A percentile compares a stretch with the other conserved stretches of the same genome.
Evolutionary conservation across 441 rosid species (phyloP).

Genomic region (Caryocar brasiliense): DNA sequence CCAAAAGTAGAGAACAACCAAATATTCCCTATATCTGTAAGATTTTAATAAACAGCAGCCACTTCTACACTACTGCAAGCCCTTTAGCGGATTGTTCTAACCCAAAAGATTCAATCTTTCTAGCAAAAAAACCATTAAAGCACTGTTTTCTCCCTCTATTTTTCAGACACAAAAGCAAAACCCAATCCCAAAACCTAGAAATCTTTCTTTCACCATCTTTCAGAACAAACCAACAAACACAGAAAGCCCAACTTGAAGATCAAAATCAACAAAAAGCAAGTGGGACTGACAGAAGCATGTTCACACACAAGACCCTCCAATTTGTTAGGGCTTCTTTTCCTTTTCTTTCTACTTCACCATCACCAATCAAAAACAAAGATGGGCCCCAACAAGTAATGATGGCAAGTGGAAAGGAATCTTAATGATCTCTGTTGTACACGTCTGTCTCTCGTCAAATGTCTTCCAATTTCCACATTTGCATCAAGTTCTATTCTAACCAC

Average conservation of each 20-base stretch:
- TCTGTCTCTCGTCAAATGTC: too few species aligned
- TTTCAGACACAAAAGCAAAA: conserved; percentile 8
- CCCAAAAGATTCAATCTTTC: not conserved
- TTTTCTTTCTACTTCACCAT: not conserved
- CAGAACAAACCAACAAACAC: conserved; percentile 6
- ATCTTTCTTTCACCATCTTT: conserved; percentile 1
- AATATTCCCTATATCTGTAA: not conserved
- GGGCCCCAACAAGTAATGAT: conserved; percentile 9
- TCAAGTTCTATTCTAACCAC: not conserved
- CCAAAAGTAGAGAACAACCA: not conserved
- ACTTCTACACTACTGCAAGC: conserved; percentile 1
- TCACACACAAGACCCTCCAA: conserved; percentile 4
- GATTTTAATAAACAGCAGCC: not conserved
- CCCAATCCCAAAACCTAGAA: conserved; percentile 12
- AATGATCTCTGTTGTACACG: not conserved
- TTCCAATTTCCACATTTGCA: not conserved
- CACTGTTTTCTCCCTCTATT: not conserved
- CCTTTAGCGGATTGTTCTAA: not conserved
- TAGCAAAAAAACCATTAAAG: not conserved
- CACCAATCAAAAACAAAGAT: conserved; percentile 11
- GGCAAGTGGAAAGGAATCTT: conserved; percentile 20
- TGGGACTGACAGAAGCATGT: conserved; percentile 7
- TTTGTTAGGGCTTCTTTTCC: not conserved
- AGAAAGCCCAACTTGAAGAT: conserved; percentile 8
- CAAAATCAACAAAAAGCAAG: conserved; percentile 14